These are phyloP conservation scores for Calonectria henricotiae DNA, from an alignment of 2,329 filamentous ascomycete species.

Conservation along the genomic window DNA sequence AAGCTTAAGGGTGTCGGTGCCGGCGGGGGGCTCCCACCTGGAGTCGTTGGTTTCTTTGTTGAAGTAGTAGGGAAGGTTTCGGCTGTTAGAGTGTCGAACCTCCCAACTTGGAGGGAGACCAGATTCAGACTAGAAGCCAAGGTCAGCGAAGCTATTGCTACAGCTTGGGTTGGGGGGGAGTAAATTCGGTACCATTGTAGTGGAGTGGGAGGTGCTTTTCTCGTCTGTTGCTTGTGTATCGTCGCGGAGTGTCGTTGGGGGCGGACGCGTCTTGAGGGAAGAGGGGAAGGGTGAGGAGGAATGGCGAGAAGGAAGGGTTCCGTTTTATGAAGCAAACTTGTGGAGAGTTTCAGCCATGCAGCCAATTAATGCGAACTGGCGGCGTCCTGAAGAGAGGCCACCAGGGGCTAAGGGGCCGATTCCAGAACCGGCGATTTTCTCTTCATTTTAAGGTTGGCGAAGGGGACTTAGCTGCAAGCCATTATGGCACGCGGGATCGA, in stretches of 20 bases:
- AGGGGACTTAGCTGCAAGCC: no score
- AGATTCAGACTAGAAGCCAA: neutral
- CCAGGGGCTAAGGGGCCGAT: neutral
- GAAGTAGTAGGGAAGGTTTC: conserved; percentile 15
- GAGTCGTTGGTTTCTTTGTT: neutral
- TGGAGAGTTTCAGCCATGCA: conserved; percentile 15
- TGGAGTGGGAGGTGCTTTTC: no score
- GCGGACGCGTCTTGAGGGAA: no score
- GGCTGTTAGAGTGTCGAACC: conserved; percentile 7
- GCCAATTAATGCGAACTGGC: conserved; percentile 10
- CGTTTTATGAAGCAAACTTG: conserved; percentile 7
- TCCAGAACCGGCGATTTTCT: neutral
- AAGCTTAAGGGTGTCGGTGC: conserved; percentile 1
- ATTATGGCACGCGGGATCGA: no score
- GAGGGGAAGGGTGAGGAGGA: no score
- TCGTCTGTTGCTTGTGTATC: no score
- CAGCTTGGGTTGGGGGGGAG: neutral
- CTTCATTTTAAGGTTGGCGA: neutral
- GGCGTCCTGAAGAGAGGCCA: neutral
- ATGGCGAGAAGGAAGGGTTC: conserved; percentile 7
- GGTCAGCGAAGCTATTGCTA: neutral
- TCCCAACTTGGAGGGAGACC: conserved; percentile 9
- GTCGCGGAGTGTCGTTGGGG: no score
- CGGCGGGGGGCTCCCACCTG: neutral
- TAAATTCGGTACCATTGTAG: neutral